Evolutionary conservation across 164 flowering plant species (phyloP).

Genomic region (Akebia trifoliata): DNA sequence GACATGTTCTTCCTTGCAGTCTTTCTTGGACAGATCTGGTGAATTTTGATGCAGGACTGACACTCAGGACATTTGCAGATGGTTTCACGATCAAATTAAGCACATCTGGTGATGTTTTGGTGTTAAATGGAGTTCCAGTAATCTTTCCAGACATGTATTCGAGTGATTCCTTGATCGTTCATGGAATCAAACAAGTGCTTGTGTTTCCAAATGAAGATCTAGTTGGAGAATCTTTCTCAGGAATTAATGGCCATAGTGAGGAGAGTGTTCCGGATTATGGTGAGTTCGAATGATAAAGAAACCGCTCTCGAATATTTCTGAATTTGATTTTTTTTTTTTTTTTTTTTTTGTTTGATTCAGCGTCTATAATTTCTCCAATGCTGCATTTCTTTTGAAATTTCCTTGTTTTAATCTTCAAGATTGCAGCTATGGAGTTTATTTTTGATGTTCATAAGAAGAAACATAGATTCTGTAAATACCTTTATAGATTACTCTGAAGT

Average conservation of each 20-base stretch:
- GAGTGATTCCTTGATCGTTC: constrained; percentile 40
- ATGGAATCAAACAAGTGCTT: constrained; percentile 35
- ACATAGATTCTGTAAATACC: no score
- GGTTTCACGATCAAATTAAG: constrained; percentile 39
- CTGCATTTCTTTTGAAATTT: no score
- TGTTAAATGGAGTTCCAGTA: constrained; percentile 38
- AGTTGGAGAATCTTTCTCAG: background rate
- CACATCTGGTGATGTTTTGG: constrained; percentile 26
- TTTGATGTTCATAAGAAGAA: no score
- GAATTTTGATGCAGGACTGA: constrained; percentile 26
- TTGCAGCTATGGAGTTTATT: no score
- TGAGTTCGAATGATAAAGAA: no score
- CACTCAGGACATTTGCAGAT: constrained; percentile 28
- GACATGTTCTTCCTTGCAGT: constrained; percentile 55
- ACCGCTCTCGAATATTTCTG: no score
- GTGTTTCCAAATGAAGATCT: background rate
- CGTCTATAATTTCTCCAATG: no score
- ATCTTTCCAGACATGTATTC: constrained; percentile 31
- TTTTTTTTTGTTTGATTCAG: no score
- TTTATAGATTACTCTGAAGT: no score
- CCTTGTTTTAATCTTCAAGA: no score
- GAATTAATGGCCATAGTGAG: background rate
- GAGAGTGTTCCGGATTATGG: background rate
- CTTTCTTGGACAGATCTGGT: constrained; percentile 40
- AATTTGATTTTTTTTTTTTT: no score